Evolutionary conservation across 2,329 filamentous ascomycete genomes (phyloP).

Genomic region (Microsporum canis): DNA sequence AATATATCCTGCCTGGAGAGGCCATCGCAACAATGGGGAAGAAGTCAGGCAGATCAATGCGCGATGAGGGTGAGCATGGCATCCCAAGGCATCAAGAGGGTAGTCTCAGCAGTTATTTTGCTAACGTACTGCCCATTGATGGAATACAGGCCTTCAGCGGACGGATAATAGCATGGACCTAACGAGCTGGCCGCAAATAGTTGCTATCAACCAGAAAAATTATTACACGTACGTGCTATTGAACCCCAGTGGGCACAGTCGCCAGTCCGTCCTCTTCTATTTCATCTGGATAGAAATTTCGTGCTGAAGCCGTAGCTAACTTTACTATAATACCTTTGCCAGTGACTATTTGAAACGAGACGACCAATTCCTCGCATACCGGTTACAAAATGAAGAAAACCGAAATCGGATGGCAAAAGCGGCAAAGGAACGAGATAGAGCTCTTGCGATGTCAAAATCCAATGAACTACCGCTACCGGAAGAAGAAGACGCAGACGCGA

Average conservation of each 20-base stretch:
- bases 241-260: neutral
- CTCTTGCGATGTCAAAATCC: conserved; percentile 62
- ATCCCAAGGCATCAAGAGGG: neutral
- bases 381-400: conserved; percentile 77
- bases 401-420: conserved; percentile 72
- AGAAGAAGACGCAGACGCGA: conserved; percentile 38
- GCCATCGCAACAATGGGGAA: neutral
- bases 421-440: conserved; percentile 78
- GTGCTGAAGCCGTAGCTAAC: neutral
- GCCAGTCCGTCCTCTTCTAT: neutral
- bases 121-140: neutral
- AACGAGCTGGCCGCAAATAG: conserved; percentile 83
- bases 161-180: conserved; percentile 98
- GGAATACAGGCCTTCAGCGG: conserved; percentile 64
- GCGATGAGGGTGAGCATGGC: conserved; percentile 44
- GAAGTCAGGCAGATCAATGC: neutral
- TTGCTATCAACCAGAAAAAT: conserved; percentile 98
- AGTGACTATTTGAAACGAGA: conserved; percentile 98
- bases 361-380: conserved; percentile 82
- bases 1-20: neutral
- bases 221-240: conserved; percentile 71
- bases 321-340: conserved; percentile 7
- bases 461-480: conserved; percentile 52
- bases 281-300: neutral
- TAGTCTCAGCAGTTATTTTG: neutral